A percentile compares a stretch with the other conserved stretches of the same genome.
phyloP scores from a whole-genome alignment of 1,284 basidiomycete species.

The Cronartium quercuum region DNA sequence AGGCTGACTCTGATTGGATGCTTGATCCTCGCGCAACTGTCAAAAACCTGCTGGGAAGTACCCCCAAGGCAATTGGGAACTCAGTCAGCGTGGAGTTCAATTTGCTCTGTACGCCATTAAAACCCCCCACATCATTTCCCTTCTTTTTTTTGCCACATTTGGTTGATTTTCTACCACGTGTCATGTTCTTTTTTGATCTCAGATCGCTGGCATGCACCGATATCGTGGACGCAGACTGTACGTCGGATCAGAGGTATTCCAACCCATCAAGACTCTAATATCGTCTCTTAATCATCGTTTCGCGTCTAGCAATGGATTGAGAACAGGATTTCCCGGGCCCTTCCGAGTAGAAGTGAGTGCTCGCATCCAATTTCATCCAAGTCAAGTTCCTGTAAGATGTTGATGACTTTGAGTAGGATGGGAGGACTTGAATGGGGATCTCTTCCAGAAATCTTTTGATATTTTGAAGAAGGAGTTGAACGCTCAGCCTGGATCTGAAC shows the following conservation, averaged over 20 bases:
- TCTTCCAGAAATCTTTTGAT: constrained; percentile 9
- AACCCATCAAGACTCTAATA: not conserved
- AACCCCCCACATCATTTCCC: no score
- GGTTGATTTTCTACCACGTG: no score
- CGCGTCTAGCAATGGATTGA: constrained; percentile 2
- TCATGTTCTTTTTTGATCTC: not conserved
- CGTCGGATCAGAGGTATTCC: not conserved
- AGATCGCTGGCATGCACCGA: constrained; percentile 37
- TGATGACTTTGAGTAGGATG: constrained; percentile 7
- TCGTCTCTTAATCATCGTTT: not conserved
- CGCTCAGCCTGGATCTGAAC: constrained; percentile 3
- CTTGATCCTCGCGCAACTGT: constrained; percentile 23
- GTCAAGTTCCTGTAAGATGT: not conserved
- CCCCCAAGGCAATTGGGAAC: constrained; percentile 29
- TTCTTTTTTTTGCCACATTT: not conserved
- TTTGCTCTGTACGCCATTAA: constrained; percentile 20
- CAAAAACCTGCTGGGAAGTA: constrained; percentile 21
- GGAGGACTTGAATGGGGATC: constrained; percentile 9
- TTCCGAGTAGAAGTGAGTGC: not conserved
- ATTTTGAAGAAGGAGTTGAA: constrained; percentile 29
- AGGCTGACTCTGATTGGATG: constrained; percentile 36
- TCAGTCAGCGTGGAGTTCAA: constrained; percentile 33
- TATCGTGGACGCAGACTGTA: constrained; percentile 22
- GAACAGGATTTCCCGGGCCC: not conserved
- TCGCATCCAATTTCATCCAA: not conserved